Base-by-base conservation (phyloP, 2,329 filamentous ascomycete genomes). In the Calonectria pseudoturangicola region DNA sequence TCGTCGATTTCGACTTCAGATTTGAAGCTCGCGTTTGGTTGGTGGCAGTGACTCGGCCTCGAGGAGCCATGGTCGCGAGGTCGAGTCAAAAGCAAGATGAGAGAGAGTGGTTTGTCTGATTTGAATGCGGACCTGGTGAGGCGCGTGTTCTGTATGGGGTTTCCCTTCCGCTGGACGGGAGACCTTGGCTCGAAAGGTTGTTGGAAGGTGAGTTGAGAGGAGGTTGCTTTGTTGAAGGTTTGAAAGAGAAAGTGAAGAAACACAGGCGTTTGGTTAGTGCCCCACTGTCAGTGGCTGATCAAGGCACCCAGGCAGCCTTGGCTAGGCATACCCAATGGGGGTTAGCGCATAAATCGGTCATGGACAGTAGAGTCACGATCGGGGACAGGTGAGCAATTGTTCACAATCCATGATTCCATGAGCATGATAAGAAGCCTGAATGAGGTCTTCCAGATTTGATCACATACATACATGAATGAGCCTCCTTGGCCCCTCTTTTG, bases 61-160 rank as follows among this genome's bases (percentile, higher is more conserved):
- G 81, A 36, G 83, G 83, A 69, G 83, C 83, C 83, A 85, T 85
- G 48, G 64, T 73, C 50, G 51, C 68, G 50, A 68, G 66, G 28
- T 65, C 64, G 63, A 66, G 36, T 66, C 45, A n/a, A 18, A 39
- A 45, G 41, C 51, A 67, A 47, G 58, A 8, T 9, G 30, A 15
- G 56, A 9, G 48, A 27, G 25, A 33, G 3, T 12, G 4, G 63
- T 9, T 21, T 39, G 41, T 51, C 8, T 48, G 28, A 25, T 64
- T 48, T 45, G 36, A 39, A 33, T 48, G 33, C 21, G 43, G 30
- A 27, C 56, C 45, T 66, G 27, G 27, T 15, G 33, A 9, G 43
- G 56, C 39, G 28, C 13, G 16, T 43, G 12, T 65, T 36, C 27
- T 16, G 48, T 51, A 28, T 30, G 21, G 18, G 36, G 28, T 54